These are phyloP conservation scores for Agrocybe praecox DNA, from an alignment of 768 basidiomycete species.

Conservation along the genomic window DNA sequence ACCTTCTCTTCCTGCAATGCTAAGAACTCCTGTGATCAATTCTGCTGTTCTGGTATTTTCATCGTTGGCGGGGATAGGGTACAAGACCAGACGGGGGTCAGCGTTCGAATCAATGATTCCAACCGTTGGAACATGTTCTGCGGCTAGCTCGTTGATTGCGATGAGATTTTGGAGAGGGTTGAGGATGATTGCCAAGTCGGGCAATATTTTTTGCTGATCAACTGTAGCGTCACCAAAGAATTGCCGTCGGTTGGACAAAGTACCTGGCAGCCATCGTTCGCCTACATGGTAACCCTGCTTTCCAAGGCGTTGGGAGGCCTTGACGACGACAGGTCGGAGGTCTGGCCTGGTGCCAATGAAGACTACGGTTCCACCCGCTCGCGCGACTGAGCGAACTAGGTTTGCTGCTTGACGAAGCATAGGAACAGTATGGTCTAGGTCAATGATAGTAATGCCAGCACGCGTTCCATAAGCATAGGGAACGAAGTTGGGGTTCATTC, in stretches of 20 bases:
- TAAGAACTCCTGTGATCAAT: slow-evolving; percentile 85
- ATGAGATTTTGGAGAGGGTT: slow-evolving; percentile 85
- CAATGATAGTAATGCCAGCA: slow-evolving; percentile 88
- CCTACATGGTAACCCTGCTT: slow-evolving; percentile 83
- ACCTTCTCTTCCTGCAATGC: slow-evolving; percentile 83
- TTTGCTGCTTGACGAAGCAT: slow-evolving; percentile 89
- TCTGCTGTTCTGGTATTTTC: slow-evolving; percentile 92
- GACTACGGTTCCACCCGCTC: slow-evolving; percentile 80
- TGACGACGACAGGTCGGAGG: slow-evolving; percentile 70
- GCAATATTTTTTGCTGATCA: slow-evolving; percentile 58
- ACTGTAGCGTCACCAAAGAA: slow-evolving; percentile 67
- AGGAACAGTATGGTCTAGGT: slow-evolving; percentile 92
- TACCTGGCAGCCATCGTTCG: slow-evolving; percentile 94
- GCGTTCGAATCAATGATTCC: slow-evolving; percentile 94
- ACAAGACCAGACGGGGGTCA: slow-evolving; percentile 96
- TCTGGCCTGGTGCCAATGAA: slow-evolving; percentile 91
- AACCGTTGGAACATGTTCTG: slow-evolving; percentile 89
- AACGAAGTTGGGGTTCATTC: slow-evolving; percentile 88
- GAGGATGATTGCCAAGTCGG: slow-evolving; percentile 90
- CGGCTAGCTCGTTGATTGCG: slow-evolving; percentile 90
- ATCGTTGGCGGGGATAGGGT: slow-evolving; percentile 98
- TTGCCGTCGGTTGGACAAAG: slow-evolving; percentile 82
- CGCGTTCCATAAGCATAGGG: slow-evolving; percentile 94
- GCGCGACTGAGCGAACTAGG: slow-evolving; percentile 80
- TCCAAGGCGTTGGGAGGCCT: slow-evolving; percentile 80